Evolutionary conservation across 768 basidiomycete genomes (phyloP), one percentile per base, ranked within the genome.

Genomic region (Hygrophoropsis aurantiaca): DNA sequence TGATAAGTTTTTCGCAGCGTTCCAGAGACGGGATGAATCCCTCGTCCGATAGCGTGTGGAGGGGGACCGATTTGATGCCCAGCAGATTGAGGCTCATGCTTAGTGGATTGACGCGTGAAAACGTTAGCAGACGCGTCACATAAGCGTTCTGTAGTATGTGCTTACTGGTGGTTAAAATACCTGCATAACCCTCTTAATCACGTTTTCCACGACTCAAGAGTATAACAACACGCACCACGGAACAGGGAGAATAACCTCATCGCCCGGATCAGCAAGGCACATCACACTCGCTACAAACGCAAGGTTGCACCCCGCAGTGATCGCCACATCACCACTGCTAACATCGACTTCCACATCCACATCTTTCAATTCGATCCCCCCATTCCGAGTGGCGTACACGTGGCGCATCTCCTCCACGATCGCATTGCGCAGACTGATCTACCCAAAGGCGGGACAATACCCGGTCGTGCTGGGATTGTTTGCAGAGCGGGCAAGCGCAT

Each of bases 251-350:
- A 90, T 80, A 24, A 88, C 70, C 55, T 88, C 85, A 46, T 86
- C 84, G 1, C 84, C 85, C 13, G 77, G 67, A 49, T 82, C 79
- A n/a, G 82, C 86, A 2, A 91, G 55, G 13, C 72, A 72, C 79
- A 85, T 83, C 5, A 82, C 69, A 1, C 73, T 64, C 1, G 80
- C 76, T 5, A 82, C 69, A 52, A 88, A 90, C 6, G 85, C 85
- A 66, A 89, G 67, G 57, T 88, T 88, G 58, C 85, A 86, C 4
- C 87, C 86, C 1, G 84, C 72, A 0, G 85, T 87, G 44, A 88
- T 65, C 2, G 78, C 80, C n/a, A 89, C 64, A 58, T 91, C 87
- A 1, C 78, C 72, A 2, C 64, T 49, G 1, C 58, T 68, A 4
- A 89, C 58, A 52, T 84, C 79, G 6, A 70, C 59, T 1, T 69